Percentiles rank a stretch among this genome's conserved stretches.
These are phyloP conservation scores for Nicotiana sylvestris DNA, from an alignment of 257 asterid species.

Conservation along the genomic window DNA sequence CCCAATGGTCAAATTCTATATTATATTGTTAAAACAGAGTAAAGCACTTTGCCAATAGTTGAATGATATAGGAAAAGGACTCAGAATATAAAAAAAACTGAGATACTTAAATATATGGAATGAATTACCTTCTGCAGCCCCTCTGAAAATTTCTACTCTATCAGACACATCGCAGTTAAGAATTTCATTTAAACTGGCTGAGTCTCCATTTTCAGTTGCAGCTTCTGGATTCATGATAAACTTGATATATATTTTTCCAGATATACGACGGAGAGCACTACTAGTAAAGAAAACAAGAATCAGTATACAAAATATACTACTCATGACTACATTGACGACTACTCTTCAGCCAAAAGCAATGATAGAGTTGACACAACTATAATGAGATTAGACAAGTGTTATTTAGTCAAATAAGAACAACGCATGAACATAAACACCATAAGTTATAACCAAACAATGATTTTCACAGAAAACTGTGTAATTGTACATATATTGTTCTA, in stretches of 20 bases:
- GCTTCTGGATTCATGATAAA: constrained; percentile 57
- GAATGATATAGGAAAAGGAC: neutral
- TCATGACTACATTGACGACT: neutral
- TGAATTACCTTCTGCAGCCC: constrained; percentile 44
- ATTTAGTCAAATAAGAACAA: neutral
- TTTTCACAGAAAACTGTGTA: neutral
- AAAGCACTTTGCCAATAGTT: neutral
- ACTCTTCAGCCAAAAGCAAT: neutral
- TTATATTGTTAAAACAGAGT: neutral
- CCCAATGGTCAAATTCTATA: neutral
- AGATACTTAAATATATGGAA: constrained; percentile 6
- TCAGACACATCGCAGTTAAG: constrained; percentile 48
- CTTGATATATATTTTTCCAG: constrained; percentile 20
- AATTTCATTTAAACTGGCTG: constrained; percentile 35
- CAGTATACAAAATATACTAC: neutral
- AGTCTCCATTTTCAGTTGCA: constrained; percentile 40
- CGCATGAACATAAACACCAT: neutral
- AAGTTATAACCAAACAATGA: neutral
- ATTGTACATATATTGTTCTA: neutral
- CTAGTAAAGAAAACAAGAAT: constrained; percentile 17
- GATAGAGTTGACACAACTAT: neutral
- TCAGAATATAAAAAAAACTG: neutral
- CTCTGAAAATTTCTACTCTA: constrained; percentile 44
- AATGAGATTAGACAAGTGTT: neutral
- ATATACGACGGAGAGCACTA: constrained; percentile 24